These are phyloP conservation scores for Borealophlyctis nickersoniae DNA, from an alignment of 192 early-diverging fungal species.

Conservation along the genomic window DNA sequence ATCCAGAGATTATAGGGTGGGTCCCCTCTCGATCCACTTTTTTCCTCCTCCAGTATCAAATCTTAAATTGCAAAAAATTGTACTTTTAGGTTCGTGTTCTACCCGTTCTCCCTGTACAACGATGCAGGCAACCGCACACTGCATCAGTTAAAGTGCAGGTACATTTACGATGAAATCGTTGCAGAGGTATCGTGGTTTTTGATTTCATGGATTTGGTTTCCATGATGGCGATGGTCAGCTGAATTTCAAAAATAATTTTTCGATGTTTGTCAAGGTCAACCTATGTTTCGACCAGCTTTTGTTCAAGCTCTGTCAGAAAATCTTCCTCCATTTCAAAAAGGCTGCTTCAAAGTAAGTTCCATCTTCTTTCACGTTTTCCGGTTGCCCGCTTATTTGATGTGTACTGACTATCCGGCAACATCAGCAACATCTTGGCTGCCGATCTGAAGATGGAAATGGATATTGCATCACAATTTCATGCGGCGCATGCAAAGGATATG, in stretches of 20 bases:
- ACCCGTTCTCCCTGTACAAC: constrained; percentile 52
- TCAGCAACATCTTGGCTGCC: constrained; percentile 20
- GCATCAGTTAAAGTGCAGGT: constrained; percentile 35
- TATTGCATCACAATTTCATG: constrained; percentile 2
- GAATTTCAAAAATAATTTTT: background rate
- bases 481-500: constrained; percentile 11
- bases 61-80: background rate
- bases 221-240: too few relatives aligned
- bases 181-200: constrained; percentile 41
- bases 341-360: constrained; percentile 32
- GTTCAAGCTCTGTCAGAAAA: constrained; percentile 39
- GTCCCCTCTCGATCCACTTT: constrained; percentile 3
- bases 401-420: background rate
- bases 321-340: constrained; percentile 50
- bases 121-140: constrained; percentile 42
- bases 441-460: constrained; percentile 24
- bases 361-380: constrained; percentile 11
- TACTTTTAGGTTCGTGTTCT: constrained; percentile 25
- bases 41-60: background rate
- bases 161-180: constrained; percentile 56
- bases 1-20: constrained; percentile 39
- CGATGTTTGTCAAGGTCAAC: constrained; percentile 45
- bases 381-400: background rate
- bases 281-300: constrained; percentile 54
- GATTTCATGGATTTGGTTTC: background rate